Evolutionary conservation across 768 basidiomycete species (phyloP).

Genomic region (Tremella fuciformis): DNA sequence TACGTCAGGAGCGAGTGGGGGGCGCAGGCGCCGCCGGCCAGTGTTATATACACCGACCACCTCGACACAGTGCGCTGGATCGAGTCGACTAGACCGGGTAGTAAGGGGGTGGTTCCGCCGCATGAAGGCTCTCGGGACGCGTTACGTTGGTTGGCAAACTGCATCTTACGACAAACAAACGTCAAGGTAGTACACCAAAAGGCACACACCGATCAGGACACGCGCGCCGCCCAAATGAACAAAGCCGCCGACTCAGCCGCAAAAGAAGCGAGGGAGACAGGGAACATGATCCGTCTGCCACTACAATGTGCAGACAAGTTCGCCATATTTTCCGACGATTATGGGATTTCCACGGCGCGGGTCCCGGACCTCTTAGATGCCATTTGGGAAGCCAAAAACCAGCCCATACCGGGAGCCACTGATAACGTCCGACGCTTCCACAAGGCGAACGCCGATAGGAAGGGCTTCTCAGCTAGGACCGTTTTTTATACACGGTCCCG

Average conservation of each 20-base stretch:
- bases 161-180: not conserved
- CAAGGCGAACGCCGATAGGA: not conserved
- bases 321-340: not conserved
- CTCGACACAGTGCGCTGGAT: not conserved
- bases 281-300: not conserved
- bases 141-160: not conserved
- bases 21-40: not conserved
- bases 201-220: constrained; percentile 3
- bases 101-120: not conserved
- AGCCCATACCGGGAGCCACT: not conserved
- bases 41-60: not conserved
- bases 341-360: not conserved
- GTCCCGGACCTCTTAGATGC: not conserved
- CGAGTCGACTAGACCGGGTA: not conserved
- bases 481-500: not conserved
- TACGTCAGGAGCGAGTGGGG: not conserved
- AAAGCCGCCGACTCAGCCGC: constrained; percentile 2
- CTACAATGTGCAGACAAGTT: not conserved
- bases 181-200: constrained; percentile 5
- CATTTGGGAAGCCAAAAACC: not conserved
- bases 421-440: constrained; percentile 1
- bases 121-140: not conserved
- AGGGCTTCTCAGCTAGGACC: constrained; percentile 1
- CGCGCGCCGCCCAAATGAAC: constrained; percentile 1
- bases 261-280: not conserved